Evolutionary conservation across 371 early-diverging fungal species (phyloP), one percentile per base, ranked within the genome.

Genomic region (Blakeslea trispora): DNA sequence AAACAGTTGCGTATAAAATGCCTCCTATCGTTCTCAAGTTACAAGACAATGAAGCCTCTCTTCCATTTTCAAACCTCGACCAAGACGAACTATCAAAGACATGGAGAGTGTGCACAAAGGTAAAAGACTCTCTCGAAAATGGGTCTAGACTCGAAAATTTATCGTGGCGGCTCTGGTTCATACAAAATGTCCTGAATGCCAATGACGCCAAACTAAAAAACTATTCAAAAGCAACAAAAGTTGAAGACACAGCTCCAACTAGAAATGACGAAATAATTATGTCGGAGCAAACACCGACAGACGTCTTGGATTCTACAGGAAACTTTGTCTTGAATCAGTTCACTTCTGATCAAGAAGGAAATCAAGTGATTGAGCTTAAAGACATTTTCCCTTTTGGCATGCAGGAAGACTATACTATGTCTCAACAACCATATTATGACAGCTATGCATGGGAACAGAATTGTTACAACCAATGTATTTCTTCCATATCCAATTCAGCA

Each of bases 71-170:
- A 5, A 75, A 85, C 45, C 68, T 91, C 6, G 81, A 86, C 51
- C 80, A 85, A 41, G 89, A 88, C 55, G 91, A 91, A 59, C 72
- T 91, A 5, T 86, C 87, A 28, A 81, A 81, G 47, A 86, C 88
- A 2, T 94, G 95, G 95, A 79, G 88, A 56, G 84, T 94, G 0
- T 90, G 89, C 66, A 90, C 92, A 19, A 92, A 92, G 74, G 94
- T 92, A 45, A 94, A 93, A 72, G 91, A 93, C 55, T 89, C 92
- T 14, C 77, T 94, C 11, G 91, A 91, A 55, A 88, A 93, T 61
- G 95, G 94, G 18, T 81, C 82, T 40, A 78, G 95, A 49, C 73
- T 93, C 43, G 95, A 94, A 64, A 94, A 94, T 67, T 79, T 94
- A 55, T 86, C 91, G 11, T 94, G 95, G 95, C 76, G 95, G 31